Percentiles rank a stretch among this genome's conserved stretches.
Evolutionary conservation across 1,284 basidiomycete genomes (phyloP).

Genomic region (Dichomitus squalens): DNA sequence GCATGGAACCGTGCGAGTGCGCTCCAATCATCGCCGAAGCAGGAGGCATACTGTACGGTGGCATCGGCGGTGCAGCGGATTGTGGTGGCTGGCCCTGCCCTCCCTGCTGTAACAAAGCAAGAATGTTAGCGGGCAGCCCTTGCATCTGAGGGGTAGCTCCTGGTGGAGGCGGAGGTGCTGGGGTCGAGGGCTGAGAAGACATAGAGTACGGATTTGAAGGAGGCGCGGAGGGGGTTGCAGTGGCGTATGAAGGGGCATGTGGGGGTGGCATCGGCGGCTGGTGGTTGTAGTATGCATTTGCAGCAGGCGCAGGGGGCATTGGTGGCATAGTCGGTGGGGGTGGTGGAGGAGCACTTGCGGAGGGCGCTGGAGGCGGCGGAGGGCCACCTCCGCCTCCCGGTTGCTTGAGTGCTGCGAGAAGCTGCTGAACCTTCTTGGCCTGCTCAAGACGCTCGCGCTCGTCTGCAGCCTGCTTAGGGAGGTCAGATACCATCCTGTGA

Average conservation of each 20-base stretch:
- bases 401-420: conserved; percentile 78
- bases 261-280: conserved; percentile 20
- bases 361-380: conserved; percentile 20
- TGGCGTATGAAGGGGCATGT: conserved; percentile 13
- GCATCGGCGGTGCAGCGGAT: conserved; percentile 20
- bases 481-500: neutral
- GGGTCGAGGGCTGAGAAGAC: conserved; percentile 18
- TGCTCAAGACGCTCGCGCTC: conserved; percentile 80
- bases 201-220: conserved; percentile 20
- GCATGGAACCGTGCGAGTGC: conserved; percentile 25
- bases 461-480: conserved; percentile 43
- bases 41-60: conserved; percentile 33
- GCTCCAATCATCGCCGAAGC: conserved; percentile 23
- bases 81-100: conserved; percentile 22
- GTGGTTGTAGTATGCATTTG: conserved; percentile 22
- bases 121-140: conserved; percentile 32
- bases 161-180: conserved; percentile 11
- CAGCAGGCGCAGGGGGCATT: conserved; percentile 28
- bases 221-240: conserved; percentile 10
- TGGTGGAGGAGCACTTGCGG: conserved; percentile 35
- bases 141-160: conserved; percentile 6
- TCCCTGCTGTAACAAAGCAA: conserved; percentile 32
- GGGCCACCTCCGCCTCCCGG: conserved; percentile 44
- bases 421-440: conserved; percentile 80
- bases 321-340: conserved; percentile 36